Percentiles rank a stretch among this genome's conserved stretches.
phyloP scores from a whole-genome alignment of 192 early-diverging fungal genomes.

The Ambispora gerdemannii region DNA sequence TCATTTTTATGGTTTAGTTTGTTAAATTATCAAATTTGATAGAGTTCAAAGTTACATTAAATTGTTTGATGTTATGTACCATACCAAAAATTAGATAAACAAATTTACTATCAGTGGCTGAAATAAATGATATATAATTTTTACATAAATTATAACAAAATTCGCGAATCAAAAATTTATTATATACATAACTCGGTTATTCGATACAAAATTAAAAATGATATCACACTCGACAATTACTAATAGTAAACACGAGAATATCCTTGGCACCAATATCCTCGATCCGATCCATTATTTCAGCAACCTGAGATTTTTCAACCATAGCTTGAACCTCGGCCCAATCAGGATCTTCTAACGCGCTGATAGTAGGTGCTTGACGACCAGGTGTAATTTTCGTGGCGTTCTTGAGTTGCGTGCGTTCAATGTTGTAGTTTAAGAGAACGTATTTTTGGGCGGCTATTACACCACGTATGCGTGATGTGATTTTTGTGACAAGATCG shows the following conservation, averaged over 20 bases:
- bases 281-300: conserved; percentile 88
- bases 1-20: no score
- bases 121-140: no score
- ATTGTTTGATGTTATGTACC: no score
- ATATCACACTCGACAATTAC: conserved; percentile 64
- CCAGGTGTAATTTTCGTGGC: conserved; percentile 85
- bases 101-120: no score
- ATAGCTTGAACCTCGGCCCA: conserved; percentile 93
- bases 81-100: no score
- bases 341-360: conserved; percentile 72
- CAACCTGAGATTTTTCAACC: conserved; percentile 75
- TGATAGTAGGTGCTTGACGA: conserved; percentile 88
- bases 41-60: no score
- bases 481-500: conserved; percentile 73
- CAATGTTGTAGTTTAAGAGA: conserved; percentile 89
- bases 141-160: no score
- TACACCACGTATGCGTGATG: conserved; percentile 85
- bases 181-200: no score
- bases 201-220: no score
- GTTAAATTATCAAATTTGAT: no score
- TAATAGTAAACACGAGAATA: conserved; percentile 80
- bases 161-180: no score
- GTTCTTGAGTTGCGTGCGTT: conserved; percentile 54
- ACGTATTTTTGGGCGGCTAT: conserved; percentile 86
- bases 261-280: conserved; percentile 84